Base-by-base conservation (phyloP, 2,329 filamentous ascomycete genomes). In the Westerdykella sp. region DNA sequence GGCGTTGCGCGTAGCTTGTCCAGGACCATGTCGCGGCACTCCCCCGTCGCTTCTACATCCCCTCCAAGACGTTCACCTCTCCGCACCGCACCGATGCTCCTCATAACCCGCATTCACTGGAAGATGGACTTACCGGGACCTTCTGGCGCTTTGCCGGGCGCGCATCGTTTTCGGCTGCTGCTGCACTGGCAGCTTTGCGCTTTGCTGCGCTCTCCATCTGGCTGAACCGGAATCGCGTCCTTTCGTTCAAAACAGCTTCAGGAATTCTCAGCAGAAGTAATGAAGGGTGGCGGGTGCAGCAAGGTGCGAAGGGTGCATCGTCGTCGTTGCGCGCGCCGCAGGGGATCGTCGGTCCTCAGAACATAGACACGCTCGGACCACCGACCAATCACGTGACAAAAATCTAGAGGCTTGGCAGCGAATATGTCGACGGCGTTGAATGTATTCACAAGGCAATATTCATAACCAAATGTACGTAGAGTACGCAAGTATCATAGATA, bases 121-220 rank as follows among this genome's bases (percentile, higher is more conserved):
- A 43, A 37, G 23, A 45, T 60, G 56, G 59, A 79, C 78, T 70
- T 73, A 81, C 78, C 69, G 76, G 71, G 46, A 76, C 56, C 68
- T 77, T 79, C 65, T 75, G 72, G 61, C 76, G 75, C 72, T 81
- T 82, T 49, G 74, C 67, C 57, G 74, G 72, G 60, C 75, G 76
- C 54, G 72, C 70, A 50, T 75, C 75, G 54, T 64, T 60, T 42
- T 78, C 76, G 42, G 73, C 69, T 53, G 69, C 70, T 51, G 68
- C 69, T 49, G 67, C 66, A 55, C 62, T 61, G 43, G 71, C 69
- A 35, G 72, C 71, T 67, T 80, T 80, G 65, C 79, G 75, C 71
- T 81, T 83, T 51, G 69, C 62, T 49, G 64, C 66, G 54, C 66
- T 68, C 51, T 72, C 69, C 69, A 72, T 68, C 52, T 54, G 45